Evolutionary conservation across 345 rosid genomes (phyloP), one percentile per base, ranked within the genome.

Genomic region (Aethionema arabicum): DNA sequence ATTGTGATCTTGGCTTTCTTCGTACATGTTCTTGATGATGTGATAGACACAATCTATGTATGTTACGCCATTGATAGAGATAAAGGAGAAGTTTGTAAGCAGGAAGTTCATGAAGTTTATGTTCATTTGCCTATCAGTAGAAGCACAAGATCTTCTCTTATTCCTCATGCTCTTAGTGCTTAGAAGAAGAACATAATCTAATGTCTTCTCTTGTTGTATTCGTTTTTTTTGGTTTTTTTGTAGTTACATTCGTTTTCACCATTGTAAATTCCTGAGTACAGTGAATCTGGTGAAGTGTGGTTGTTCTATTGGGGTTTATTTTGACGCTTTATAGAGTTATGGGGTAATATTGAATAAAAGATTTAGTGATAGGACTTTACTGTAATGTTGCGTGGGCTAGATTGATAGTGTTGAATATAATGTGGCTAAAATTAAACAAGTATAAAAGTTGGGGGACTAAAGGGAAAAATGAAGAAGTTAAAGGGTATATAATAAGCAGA

Each of bases 31-130:
- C 65, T 93, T 44, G 97, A 90, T 69, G 76, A 90, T 63, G 93
- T 85, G 75, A 85, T 92, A 1, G 95, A 92, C 72, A 85, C 88
- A 0, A 71, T 92, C 36, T 88, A 93, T 14, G 61, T 93, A 11
- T 89, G 97, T 67, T 93, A 84, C 35, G 97, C 96, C 4, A 59
- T 93, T 10, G 97, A 93, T 60, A 72, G 73, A 63, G 97, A 93
- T 63, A 82, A 82, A 43, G 99, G 88, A 12, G 99, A 87, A 59
- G 97, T 87, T 27, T 83, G 80, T 67, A 93, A 84, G 72, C 84
- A 83, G 52, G 90, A 89, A 52, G 95, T 87, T 60, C 95, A 93
- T 33, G 96, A 87, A 67, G 95, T 93, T 16, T 93, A 93, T 56
- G 86, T 82, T 58, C 81, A 78, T 29, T 75, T 93, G 39, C 97